These are phyloP conservation scores for Colletotrichum acutatum DNA, from an alignment of 2,329 filamentous ascomycete genomes.

Conservation along the genomic window DNA sequence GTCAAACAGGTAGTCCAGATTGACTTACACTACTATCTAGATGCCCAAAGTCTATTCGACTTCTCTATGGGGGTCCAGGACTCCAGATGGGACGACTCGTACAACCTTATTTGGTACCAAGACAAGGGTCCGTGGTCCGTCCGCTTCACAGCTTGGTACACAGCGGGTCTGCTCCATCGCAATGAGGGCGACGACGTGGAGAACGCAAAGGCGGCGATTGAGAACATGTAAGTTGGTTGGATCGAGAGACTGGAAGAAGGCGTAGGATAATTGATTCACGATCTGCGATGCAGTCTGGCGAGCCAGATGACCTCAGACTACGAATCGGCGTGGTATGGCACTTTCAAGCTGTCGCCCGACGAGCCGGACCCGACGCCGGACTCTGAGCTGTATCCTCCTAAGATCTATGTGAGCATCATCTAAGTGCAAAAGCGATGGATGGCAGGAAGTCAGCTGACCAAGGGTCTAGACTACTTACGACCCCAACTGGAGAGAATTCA, in stretches of 20 bases:
- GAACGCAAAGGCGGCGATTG: slow-evolving; percentile 48
- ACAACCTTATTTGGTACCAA: slow-evolving; percentile 54
- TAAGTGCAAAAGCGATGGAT: not conserved
- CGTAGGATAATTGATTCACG: no score
- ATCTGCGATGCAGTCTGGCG: slow-evolving; percentile 38
- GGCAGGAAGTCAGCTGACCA: not conserved
- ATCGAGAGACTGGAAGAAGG: no score
- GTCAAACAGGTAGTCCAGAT: not conserved
- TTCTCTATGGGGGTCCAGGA: slow-evolving; percentile 53
- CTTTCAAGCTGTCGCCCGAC: slow-evolving; percentile 53
- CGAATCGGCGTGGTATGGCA: slow-evolving; percentile 53
- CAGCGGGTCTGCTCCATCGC: slow-evolving; percentile 49
- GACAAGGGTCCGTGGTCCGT: slow-evolving; percentile 55
- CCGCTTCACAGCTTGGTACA: slow-evolving; percentile 56
- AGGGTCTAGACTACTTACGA: slow-evolving; percentile 39
- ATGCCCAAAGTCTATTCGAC: slow-evolving; percentile 50
- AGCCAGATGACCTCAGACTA: slow-evolving; percentile 50
- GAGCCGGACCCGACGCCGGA: slow-evolving; percentile 49
- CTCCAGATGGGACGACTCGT: slow-evolving; percentile 51
- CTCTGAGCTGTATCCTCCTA: slow-evolving; percentile 45
- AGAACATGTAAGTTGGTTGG: slow-evolving; percentile 44
- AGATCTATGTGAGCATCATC: slow-evolving; percentile 44
- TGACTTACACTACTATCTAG: slow-evolving; percentile 36
- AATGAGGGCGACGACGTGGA: slow-evolving; percentile 47
- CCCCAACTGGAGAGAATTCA: slow-evolving; percentile 51